Conservation (phyloP, 495 filamentous ascomycete species). For the Peziza echinospora region DNA sequence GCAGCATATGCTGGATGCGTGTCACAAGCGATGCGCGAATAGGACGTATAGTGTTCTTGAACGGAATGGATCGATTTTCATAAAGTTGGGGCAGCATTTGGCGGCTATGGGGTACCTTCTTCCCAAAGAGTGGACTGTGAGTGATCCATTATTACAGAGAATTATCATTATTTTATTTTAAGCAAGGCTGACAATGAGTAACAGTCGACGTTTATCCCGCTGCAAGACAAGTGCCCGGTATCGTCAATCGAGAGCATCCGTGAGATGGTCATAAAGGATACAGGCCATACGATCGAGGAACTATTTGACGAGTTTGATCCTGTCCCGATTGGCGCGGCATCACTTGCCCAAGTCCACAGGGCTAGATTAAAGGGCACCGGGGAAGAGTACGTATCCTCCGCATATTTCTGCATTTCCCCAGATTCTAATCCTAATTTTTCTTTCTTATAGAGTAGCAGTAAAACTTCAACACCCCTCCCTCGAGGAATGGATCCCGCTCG, state of each 20-base stretch:
- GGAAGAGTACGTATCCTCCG: constrained; percentile 29
- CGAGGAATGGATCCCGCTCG: constrained; percentile 77
- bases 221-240: constrained; percentile 89
- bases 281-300: constrained; percentile 53
- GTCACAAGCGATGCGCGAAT: constrained; percentile 81
- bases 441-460: constrained; percentile 47
- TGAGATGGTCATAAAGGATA: constrained; percentile 67
- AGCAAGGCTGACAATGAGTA: too few species aligned
- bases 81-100: constrained; percentile 91
- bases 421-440: not conserved
- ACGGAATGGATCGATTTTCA: constrained; percentile 92
- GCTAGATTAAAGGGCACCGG: constrained; percentile 70
- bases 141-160: not conserved
- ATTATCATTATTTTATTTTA: not conserved
- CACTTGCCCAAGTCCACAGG: constrained; percentile 81
- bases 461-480: constrained; percentile 89
- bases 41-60: constrained; percentile 63
- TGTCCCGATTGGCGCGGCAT: constrained; percentile 73
- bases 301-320: constrained; percentile 66
- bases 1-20: constrained; percentile 47
- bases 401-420: too few species aligned
- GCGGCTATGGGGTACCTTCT: constrained; percentile 90
- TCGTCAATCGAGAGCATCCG: constrained; percentile 77
- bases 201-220: constrained; percentile 72
- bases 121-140: constrained; percentile 66